Evolutionary conservation across 2,329 filamentous ascomycete species (phyloP).

Genomic region (Clarireedia paspali): DNA sequence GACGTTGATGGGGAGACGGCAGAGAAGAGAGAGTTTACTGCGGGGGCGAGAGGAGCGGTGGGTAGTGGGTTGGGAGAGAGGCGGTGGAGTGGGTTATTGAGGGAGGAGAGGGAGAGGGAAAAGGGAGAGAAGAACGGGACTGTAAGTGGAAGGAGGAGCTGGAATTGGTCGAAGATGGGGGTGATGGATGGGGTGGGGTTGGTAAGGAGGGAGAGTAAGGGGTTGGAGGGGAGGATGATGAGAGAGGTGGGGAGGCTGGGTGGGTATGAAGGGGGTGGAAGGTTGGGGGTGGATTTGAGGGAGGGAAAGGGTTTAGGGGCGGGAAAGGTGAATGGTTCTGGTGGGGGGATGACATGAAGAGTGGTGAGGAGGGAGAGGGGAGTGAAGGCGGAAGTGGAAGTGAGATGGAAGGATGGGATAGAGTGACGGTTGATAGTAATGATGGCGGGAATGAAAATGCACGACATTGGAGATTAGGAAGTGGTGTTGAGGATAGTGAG

Average conservation of each 20-base stretch:
- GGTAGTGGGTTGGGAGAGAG: background rate
- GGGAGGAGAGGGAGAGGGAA: background rate
- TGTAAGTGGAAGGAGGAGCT: constrained; percentile 5
- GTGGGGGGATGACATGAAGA: background rate
- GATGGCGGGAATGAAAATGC: background rate
- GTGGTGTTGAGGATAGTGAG: background rate
- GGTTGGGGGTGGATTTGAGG: background rate
- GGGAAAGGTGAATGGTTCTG: background rate
- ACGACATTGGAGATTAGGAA: background rate
- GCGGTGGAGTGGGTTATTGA: background rate
- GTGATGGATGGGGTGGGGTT: background rate
- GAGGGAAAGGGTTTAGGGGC: background rate
- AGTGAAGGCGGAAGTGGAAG: background rate
- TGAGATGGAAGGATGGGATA: background rate
- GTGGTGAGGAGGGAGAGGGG: background rate
- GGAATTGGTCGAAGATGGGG: constrained; percentile 4
- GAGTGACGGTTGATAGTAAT: background rate
- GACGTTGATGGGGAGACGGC: constrained; percentile 13
- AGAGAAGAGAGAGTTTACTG: constrained; percentile 16
- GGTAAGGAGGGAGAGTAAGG: background rate
- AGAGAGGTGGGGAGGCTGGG: constrained; percentile 1
- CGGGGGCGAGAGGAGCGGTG: constrained; percentile 1
- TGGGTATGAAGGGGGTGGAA: constrained; percentile 1
- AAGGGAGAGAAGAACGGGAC: background rate
- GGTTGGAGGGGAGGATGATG: constrained; percentile 3